Conservation (phyloP, 2,329 filamentous ascomycete genomes). For the Penicillium sp. region DNA sequence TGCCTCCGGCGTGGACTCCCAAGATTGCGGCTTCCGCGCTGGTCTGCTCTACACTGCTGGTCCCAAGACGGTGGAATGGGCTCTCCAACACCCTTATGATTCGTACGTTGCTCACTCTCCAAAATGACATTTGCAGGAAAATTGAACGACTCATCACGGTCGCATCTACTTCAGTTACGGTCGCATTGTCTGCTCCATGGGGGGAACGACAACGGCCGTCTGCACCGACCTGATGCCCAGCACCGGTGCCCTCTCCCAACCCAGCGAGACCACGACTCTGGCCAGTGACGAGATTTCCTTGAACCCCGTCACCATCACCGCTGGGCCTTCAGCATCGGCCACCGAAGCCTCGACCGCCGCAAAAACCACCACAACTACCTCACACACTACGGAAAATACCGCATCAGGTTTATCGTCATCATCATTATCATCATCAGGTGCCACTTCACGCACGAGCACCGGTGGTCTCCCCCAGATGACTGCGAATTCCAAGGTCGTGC, state of each 20-base stretch:
- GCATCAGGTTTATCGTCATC: neutral
- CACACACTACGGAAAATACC: neutral
- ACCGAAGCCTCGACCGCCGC: slow-evolving; percentile 1
- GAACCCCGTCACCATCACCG: slow-evolving; percentile 31
- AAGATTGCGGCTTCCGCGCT: too few relatives aligned
- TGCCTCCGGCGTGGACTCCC: too few relatives aligned
- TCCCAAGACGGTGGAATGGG: too few relatives aligned
- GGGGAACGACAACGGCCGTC: slow-evolving; percentile 20
- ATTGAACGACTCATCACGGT: too few relatives aligned
- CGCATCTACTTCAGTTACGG: too few relatives aligned
- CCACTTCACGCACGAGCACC: slow-evolving; percentile 4
- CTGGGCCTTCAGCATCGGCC: slow-evolving; percentile 6
- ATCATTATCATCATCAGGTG: neutral
- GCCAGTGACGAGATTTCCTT: slow-evolving; percentile 13
- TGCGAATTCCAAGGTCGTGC: slow-evolving; percentile 9
- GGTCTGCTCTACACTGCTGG: too few relatives aligned
- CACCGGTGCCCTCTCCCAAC: neutral
- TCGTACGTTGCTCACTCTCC: too few relatives aligned
- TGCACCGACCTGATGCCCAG: slow-evolving; percentile 17
- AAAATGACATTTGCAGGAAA: too few relatives aligned
- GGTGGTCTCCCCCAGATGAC: slow-evolving; percentile 15
- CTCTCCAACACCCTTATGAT: too few relatives aligned
- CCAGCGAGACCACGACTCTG: neutral
- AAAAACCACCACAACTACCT: neutral
- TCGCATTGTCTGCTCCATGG: slow-evolving; percentile 7